A percentile compares a stretch with the other conserved stretches of the same genome.
Evolutionary conservation across 179 eudicot species (phyloP).

Genomic region (Spergularia azorica): DNA sequence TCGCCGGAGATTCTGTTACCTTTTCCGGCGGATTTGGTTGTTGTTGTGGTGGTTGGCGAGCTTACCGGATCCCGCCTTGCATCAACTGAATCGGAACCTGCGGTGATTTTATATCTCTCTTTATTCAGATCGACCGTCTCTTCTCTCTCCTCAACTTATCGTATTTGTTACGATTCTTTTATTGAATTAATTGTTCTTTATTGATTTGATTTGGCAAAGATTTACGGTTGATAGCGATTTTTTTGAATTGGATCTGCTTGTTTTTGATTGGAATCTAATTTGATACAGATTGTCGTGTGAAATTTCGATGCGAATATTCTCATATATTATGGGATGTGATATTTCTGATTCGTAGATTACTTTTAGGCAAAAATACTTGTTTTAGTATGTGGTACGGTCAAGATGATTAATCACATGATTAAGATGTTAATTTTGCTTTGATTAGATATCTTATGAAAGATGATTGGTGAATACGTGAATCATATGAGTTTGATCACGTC

Average conservation of each 20-base stretch:
- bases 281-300: neutral
- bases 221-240: no score
- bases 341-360: neutral
- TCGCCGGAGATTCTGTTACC: neutral
- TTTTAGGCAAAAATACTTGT: neutral
- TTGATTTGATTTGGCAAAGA: conserved; percentile 5
- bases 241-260: neutral
- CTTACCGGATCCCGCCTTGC: conserved; percentile 67
- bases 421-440: neutral
- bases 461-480: no score
- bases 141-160: no score
- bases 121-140: conserved; percentile 16
- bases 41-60: neutral
- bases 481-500: no score
- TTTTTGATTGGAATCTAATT: neutral
- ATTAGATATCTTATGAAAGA: no score
- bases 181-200: neutral
- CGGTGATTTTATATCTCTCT: conserved; percentile 26
- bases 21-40: neutral
- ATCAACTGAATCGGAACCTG: conserved; percentile 83
- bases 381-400: neutral
- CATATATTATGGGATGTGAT: neutral
- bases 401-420: no score
- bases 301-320: neutral
- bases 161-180: no score